Evolutionary conservation across 169 alveolate species (phyloP), one percentile per base, ranked within the genome.

Genomic region (Plasmodium chabaudi): DNA sequence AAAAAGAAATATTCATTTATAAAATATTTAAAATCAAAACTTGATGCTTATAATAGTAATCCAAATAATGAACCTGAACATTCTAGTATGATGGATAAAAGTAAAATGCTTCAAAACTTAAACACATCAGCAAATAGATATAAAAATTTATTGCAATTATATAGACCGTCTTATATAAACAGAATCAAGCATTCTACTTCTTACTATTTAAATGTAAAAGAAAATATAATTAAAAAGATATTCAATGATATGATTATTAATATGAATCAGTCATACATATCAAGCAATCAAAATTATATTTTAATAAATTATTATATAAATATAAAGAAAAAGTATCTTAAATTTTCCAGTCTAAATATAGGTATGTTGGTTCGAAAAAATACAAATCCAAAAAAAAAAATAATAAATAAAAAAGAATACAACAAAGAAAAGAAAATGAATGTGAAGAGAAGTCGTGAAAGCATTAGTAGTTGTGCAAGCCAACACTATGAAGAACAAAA

Each of bases 201-300:
- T 10, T 21, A 44, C 75, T 23, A 21, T 17, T 63, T 75, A 15
- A 51, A 79, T 27, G 42, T 79, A 79, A 79, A 53, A 67, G 79
- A 79, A 47, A 10, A 60, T 39, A 65, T 79, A 23, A 17, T 79
- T 13, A 65, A 67, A 53, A 51, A 49, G 27, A 79, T 79, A 27
- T 79, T 79, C 19, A 64, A 79, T 19, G 89, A 79, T 27, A 46
- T 57, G 19, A 17, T 64, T 55, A 55, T 79, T 42, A 72, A 67
- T 59, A 67, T 79, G 9, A 79, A 79, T 49, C 89, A 79, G 23
- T 65, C 89, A 9, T 79, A 79, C 34, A 44, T 79, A 34, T 79
- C 89, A 15, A 46, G 68, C 21, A 71, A 79, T 15, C 89, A 79
- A 27, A 71, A 60, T 27, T 79, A 79, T 53, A 55, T 79, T 34